Percentiles rank a stretch among this genome's conserved stretches.
Conservation (phyloP, 371 early-diverging fungal genomes). For the Mortierella sp. region DNA sequence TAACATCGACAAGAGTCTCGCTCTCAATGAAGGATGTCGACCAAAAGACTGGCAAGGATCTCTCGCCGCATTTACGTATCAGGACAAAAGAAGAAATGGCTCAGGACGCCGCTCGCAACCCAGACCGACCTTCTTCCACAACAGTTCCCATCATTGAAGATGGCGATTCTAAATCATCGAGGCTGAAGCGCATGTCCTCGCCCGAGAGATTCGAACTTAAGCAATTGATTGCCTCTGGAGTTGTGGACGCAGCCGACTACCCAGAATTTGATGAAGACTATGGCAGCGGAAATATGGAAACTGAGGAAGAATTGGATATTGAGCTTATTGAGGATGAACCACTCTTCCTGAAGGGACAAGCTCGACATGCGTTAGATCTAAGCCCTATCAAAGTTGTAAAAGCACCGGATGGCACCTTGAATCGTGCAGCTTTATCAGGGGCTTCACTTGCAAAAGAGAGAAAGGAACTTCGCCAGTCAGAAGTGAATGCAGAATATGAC, state of each 20-base stretch:
- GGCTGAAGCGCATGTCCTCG: constrained; percentile 91
- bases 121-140: constrained; percentile 70
- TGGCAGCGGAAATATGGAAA: constrained; percentile 82
- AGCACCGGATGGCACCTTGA: constrained; percentile 96
- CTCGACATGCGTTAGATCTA: constrained; percentile 84
- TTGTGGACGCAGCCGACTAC: constrained; percentile 86
- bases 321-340: constrained; percentile 97
- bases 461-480: constrained; percentile 88
- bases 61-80: constrained; percentile 76
- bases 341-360: constrained; percentile 93
- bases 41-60: constrained; percentile 90
- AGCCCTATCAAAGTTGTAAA: constrained; percentile 97
- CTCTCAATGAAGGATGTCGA: constrained; percentile 97
- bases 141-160: constrained; percentile 69
- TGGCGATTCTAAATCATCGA: constrained; percentile 67
- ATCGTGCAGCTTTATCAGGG: constrained; percentile 94
- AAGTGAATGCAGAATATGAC: constrained; percentile 90
- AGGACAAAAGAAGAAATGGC: constrained; percentile 73
- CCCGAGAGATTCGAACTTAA: constrained; percentile 98
- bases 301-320: constrained; percentile 96
- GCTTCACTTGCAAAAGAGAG: constrained; percentile 95
- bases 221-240: constrained; percentile 96
- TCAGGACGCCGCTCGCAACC: constrained; percentile 71
- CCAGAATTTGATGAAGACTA: constrained; percentile 88
- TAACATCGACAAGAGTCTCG: constrained; percentile 82